Evolutionary conservation across 2,329 filamentous ascomycete species (phyloP), one percentile per base, ranked within the genome.

Genomic region (Colletotrichum falcatum): DNA sequence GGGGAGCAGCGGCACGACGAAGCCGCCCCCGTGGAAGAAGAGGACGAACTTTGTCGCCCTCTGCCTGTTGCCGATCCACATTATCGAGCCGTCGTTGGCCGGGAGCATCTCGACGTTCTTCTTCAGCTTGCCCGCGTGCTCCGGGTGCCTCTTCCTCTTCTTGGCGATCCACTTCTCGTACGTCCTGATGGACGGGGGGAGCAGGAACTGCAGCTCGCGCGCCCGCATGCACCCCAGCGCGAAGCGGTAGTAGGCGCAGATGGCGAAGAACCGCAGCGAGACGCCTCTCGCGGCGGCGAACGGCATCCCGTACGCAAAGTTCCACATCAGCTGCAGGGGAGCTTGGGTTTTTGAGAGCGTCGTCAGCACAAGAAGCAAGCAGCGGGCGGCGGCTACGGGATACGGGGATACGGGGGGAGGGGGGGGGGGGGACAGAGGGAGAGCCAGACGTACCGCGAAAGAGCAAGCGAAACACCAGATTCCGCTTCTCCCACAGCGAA

Each of bases 21-120:
- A 79, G 12, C 76, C 77, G 20, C 77, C 77, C n/a, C 77, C 77
- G 56, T 79, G 77, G 39, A 78, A 70, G 66, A 79, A 78, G 46
- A 75, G 71, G 12, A 78, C 77, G 9, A 63, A 78, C 37, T 76
- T 77, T 20, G 71, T 75, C 1, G 77, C 77, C 18, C 53, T 71
- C 42, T 66, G 42, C 26, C 77, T 74, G 71, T 79, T 69, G 35
- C 77, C 77, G n/a, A 79, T 59, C 77, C 77, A 79, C 42, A 78
- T 65, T 42, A 79, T 64, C 0, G 77, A 74, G 16, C 65, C 62
- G 18, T 65, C 67, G 18, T 65, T 53, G 1, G 39, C 65, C 0
- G 70, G 68, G 1, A 71, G 68, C 42, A 62, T 58, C 30, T 71
- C 68, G 0, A 71, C 48, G 37, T 71, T 39, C 28, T 42, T 33